phyloP scores from a whole-genome alignment of 2,329 filamentous ascomycete species.

The Colletotrichum incanum region DNA sequence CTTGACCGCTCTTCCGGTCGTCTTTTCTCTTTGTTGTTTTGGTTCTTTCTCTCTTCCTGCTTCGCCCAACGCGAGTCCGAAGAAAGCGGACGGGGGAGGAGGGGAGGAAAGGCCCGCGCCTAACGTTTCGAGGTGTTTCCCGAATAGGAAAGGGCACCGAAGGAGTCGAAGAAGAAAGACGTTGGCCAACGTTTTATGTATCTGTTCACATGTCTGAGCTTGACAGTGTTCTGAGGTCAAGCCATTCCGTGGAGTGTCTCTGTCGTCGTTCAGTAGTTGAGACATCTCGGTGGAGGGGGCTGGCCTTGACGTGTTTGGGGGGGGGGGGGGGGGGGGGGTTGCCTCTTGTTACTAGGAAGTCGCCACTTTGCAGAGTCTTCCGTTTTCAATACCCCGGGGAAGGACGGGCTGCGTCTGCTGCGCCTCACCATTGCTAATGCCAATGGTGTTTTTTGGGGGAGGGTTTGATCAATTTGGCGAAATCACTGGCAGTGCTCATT shows the following conservation, averaged over 20 bases:
- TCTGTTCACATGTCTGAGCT: not conserved
- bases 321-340: no score
- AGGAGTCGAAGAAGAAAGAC: constrained; percentile 21
- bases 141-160: constrained; percentile 1
- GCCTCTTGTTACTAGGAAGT: not conserved
- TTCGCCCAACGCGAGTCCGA: not conserved
- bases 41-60: not conserved
- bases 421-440: not conserved
- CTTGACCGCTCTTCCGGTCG: no score
- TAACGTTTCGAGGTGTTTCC: not conserved
- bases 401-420: not conserved
- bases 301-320: not conserved
- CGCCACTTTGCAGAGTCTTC: constrained; percentile 3
- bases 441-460: not conserved
- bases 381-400: not conserved
- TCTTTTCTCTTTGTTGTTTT: not conserved
- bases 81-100: not conserved
- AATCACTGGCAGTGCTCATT: not conserved
- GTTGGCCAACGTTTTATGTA: not conserved
- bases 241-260: not conserved
- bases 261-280: constrained; percentile 1
- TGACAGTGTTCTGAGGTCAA: not conserved
- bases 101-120: no score
- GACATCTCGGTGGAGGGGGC: not conserved
- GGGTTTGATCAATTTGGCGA: not conserved